phyloP scores from a whole-genome alignment of 2,329 filamentous ascomycete genomes.

The Plenodomus tracheiphilus region DNA sequence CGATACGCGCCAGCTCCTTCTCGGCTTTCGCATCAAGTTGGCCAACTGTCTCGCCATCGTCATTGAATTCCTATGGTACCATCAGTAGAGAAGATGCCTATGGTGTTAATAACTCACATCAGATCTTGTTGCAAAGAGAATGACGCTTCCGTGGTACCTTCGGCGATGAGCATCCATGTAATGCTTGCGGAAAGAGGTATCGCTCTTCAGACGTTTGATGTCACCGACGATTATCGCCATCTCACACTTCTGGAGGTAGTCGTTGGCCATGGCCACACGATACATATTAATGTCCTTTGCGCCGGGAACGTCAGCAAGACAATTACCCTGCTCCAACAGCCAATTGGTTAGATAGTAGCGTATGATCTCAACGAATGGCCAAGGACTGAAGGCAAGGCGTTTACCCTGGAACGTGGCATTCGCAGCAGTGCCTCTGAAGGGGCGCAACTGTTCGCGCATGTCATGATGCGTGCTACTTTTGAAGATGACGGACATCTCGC shows the following conservation, averaged over 20 bases:
- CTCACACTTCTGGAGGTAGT: constrained; percentile 20
- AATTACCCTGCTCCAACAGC: constrained; percentile 11
- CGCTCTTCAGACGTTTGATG: constrained; percentile 15
- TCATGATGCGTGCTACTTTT: constrained; percentile 6
- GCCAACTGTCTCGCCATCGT: not conserved
- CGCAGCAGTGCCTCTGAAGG: constrained; percentile 12
- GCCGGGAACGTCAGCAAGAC: constrained; percentile 24
- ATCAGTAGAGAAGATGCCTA: not conserved
- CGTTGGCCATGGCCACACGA: constrained; percentile 10
- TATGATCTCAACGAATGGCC: constrained; percentile 25
- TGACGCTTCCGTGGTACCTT: constrained; percentile 18
- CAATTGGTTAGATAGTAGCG: constrained; percentile 7
- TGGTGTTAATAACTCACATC: constrained; percentile 9
- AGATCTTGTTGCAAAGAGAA: constrained; percentile 21
- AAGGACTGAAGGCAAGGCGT: constrained; percentile 17
- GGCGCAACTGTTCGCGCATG: constrained; percentile 13
- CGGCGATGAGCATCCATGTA: constrained; percentile 17
- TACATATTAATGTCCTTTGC: constrained; percentile 14
- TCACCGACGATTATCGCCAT: constrained; percentile 22
- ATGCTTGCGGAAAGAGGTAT: constrained; percentile 10
- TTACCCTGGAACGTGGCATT: constrained; percentile 14
- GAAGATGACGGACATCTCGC: constrained; percentile 4
- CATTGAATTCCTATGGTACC: not conserved
- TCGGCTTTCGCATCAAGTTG: too few relatives aligned
- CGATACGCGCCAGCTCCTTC: not conserved